Evolutionary conservation across 2,329 filamentous ascomycete species (phyloP), one percentile per base, ranked within the genome.

Genomic region (Verticillium nubilum): DNA sequence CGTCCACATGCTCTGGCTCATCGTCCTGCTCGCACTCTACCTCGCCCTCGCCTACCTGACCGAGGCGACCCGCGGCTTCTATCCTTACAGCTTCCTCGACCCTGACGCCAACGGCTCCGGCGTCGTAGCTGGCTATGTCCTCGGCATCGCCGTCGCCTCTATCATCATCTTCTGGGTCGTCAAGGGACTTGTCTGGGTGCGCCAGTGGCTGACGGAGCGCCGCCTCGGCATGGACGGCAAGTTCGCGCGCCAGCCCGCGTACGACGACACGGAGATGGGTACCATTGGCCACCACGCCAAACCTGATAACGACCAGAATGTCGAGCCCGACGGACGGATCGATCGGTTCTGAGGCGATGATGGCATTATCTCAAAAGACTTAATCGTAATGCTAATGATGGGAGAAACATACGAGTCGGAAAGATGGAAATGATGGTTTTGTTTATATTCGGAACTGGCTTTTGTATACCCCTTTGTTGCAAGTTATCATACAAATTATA

Each of bases 1-100:
- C 75, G 73, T 89, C 25, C 86, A 92, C 68, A 71, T 91, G n/a
- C 72, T 84, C 15, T 87, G 85, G 69, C 77, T 93, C 15, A 73
- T 93, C 63, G 59, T 91, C n/a, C 72, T 95, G 6, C 80, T 96
- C 50, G 84, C 84, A 0, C 74, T 87, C 4, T 96, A 96, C 70
- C 80, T 93, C 12, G 83, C 77, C 0, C 75, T 96, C 17, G 91
- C 90, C 1, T 96, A 91, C 72, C 66, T 95, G 25, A 93, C 89
- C 0, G 74, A 83, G 62, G 84, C 84, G 4, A 87, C 86, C 0
- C 79, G 92, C 71, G 84, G 84, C 2, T 91, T 88, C 70, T 96
- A 93, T 72, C 82, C 89, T 0, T 96, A 96, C 75, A 71, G 68
- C 60, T 96, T 96, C 74, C 81, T 96, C n/a, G 81, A 96, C 70